Conservation (phyloP, 169 alveolate genomes). For the Prorocentrum cordatum region DNA sequence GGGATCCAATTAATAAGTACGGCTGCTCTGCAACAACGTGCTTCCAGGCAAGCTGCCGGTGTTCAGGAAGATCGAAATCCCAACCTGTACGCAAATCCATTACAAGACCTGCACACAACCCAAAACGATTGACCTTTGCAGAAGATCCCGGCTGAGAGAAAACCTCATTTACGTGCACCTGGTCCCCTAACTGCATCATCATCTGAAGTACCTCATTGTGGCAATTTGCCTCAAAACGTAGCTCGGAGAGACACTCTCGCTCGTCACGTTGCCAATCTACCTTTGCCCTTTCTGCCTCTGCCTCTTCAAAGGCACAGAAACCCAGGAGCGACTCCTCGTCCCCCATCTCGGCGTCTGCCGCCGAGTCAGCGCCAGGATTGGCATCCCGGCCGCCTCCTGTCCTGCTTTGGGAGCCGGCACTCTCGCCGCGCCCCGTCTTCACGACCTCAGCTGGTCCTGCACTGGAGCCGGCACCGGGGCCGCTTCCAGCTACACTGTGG, state of each 20-base stretch:
- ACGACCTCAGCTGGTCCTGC: too few relatives aligned
- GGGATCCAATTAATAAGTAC: not conserved
- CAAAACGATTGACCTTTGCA: not conserved
- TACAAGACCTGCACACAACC: not conserved
- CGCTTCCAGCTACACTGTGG: too few relatives aligned
- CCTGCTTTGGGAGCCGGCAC: too few relatives aligned
- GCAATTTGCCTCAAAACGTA: not conserved
- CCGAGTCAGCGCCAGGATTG: too few relatives aligned
- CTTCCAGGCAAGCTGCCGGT: not conserved
- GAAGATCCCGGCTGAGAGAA: not conserved
- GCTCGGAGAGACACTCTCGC: not conserved
- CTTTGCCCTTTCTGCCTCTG: too few relatives aligned
- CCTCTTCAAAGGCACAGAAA: too few relatives aligned
- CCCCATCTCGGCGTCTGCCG: too few relatives aligned
- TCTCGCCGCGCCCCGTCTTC: too few relatives aligned
- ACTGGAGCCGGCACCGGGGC: too few relatives aligned
- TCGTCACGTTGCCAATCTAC: too few relatives aligned
- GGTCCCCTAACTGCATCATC: not conserved
- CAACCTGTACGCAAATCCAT: not conserved
- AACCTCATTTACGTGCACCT: not conserved
- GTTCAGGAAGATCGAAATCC: not conserved
- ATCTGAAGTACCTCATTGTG: not conserved
- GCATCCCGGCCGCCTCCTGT: too few relatives aligned
- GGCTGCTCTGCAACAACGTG: not conserved
- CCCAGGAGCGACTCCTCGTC: too few relatives aligned